phyloP scores from a whole-genome alignment of 768 basidiomycete species.

The Mycena rebaudengoi region DNA sequence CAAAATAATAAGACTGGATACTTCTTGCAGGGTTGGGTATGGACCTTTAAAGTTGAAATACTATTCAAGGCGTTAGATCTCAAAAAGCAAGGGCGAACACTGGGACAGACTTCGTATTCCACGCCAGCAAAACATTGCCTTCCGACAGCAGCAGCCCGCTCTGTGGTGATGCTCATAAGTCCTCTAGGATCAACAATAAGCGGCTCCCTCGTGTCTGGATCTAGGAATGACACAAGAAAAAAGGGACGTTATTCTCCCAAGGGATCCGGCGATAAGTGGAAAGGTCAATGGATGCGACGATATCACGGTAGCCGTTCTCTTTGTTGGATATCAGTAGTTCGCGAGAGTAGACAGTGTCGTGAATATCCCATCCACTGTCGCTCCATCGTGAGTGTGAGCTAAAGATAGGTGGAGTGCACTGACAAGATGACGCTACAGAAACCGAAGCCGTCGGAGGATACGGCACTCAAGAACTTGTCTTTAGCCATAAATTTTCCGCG shows the following conservation, averaged over 20 bases:
- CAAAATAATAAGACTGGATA: constrained; percentile 14
- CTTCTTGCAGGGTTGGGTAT: background rate
- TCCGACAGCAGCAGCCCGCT: constrained; percentile 55
- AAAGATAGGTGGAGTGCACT: constrained; percentile 35
- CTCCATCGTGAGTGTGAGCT: background rate
- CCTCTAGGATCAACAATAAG: constrained; percentile 88
- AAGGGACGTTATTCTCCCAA: constrained; percentile 91
- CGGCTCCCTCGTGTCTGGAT: constrained; percentile 84
- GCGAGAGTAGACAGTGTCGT: constrained; percentile 83
- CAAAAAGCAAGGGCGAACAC: background rate
- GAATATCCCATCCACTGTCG: constrained; percentile 88
- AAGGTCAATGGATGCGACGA: constrained; percentile 88
- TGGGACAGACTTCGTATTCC: constrained; percentile 84
- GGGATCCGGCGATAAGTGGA: constrained; percentile 88
- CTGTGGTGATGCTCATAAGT: constrained; percentile 68
- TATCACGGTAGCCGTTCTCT: constrained; percentile 91
- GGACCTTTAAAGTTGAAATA: constrained; percentile 92
- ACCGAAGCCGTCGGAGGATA: constrained; percentile 83
- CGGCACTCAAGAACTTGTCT: constrained; percentile 88
- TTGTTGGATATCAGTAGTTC: constrained; percentile 93
- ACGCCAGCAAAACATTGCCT: constrained; percentile 83
- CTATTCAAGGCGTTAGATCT: constrained; percentile 46
- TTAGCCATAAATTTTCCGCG: constrained; percentile 97
- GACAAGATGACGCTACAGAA: constrained; percentile 95
- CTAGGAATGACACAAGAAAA: constrained; percentile 90